These are phyloP conservation scores for Peniophora sp. DNA, from an alignment of 1,284 basidiomycete genomes.

Conservation along the genomic window DNA sequence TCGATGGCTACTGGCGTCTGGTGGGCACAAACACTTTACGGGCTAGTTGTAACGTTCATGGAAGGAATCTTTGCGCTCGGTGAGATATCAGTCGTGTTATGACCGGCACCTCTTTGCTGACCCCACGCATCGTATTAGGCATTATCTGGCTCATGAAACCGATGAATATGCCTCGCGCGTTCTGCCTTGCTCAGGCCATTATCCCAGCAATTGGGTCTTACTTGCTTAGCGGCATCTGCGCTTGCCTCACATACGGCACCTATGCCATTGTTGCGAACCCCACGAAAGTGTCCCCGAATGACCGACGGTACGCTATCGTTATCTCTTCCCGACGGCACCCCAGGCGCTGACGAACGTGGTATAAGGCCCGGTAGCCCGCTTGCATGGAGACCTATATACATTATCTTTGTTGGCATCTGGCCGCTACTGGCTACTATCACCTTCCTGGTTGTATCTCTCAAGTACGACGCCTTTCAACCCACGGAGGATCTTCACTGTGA, in stretches of 20 bases:
- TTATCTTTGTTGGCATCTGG: conserved; percentile 33
- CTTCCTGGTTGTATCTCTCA: conserved; percentile 36
- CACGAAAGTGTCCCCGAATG: conserved; percentile 16
- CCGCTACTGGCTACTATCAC: conserved; percentile 37
- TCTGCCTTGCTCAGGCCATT: conserved; percentile 47
- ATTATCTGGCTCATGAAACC: conserved; percentile 59
- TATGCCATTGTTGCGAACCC: conserved; percentile 29
- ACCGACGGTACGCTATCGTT: conserved; percentile 30
- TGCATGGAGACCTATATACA: conserved; percentile 30
- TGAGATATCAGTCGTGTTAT: conserved; percentile 13
- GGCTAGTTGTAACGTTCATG: conserved; percentile 36
- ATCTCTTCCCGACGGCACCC: conserved; percentile 15
- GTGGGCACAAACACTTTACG: conserved; percentile 40
- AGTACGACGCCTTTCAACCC: conserved; percentile 34
- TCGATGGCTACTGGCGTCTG: conserved; percentile 27
- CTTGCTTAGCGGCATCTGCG: conserved; percentile 41
- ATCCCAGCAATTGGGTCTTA: conserved; percentile 38
- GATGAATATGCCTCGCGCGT: conserved; percentile 42
- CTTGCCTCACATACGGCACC: conserved; percentile 42
- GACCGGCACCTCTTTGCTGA: neutral
- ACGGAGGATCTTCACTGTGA: conserved; percentile 49
- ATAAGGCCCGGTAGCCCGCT: conserved; percentile 11
- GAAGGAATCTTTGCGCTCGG: conserved; percentile 39
- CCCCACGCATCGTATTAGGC: conserved; percentile 28
- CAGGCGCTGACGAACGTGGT: conserved; percentile 20